Conservation (phyloP, 169 alveolate genomes). For the Eimeria maxima region DNA sequence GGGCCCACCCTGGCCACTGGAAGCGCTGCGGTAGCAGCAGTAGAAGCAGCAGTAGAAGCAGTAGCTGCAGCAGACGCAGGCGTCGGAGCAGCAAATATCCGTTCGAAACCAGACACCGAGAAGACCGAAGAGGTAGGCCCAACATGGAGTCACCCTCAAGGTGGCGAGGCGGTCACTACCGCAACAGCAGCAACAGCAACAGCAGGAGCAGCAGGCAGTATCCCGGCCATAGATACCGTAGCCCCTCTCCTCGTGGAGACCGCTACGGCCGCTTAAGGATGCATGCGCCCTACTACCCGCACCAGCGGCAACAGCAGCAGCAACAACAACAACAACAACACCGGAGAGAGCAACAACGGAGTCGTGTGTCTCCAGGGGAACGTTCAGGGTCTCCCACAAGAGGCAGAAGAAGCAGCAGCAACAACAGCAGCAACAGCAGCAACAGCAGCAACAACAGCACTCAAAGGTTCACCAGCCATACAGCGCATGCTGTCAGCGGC, state of each 20-base stretch:
- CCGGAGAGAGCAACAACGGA: neutral
- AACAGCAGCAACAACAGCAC: slow-evolving; percentile 12
- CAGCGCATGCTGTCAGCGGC: neutral
- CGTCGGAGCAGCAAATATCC: neutral
- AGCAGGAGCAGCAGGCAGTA: slow-evolving; percentile 5
- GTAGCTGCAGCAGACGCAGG: neutral
- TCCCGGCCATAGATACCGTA: neutral
- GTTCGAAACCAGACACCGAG: neutral
- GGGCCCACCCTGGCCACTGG: neutral
- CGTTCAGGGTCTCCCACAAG: neutral
- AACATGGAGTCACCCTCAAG: neutral
- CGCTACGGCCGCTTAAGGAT: neutral
- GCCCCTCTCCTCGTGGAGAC: neutral
- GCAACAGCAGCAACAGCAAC: slow-evolving; percentile 21
- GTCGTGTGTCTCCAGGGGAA: neutral
- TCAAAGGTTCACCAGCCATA: neutral
- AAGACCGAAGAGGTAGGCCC: neutral
- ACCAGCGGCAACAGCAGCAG: slow-evolving; percentile 20
- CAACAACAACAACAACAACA: neutral
- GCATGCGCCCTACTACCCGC: slow-evolving; percentile 15
- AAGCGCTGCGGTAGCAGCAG: neutral
- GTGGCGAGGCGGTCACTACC: neutral
- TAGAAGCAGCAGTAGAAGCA: neutral
- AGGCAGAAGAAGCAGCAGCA: slow-evolving; percentile 16
- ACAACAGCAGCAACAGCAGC: slow-evolving; percentile 36